Evolutionary conservation across 306 rosid species (phyloP).

Genomic region (Hippophae tibetana): DNA sequence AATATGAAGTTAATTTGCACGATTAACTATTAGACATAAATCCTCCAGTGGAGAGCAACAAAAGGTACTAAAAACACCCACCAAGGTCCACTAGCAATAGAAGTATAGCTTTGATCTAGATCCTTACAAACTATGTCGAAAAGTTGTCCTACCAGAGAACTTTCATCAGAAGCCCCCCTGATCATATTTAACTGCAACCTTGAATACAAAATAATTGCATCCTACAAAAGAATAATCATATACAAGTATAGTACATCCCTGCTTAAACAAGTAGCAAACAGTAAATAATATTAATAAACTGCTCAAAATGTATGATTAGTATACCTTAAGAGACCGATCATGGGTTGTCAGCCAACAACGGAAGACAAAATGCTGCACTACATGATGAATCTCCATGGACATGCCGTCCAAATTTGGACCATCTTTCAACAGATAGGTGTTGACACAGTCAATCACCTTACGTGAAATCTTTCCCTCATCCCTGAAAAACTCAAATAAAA

Average conservation of each 20-base stretch:
- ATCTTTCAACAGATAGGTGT: conserved; percentile 72
- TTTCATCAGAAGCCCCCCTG: conserved; percentile 53
- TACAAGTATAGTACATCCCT: conserved; percentile 1
- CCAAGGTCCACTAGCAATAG: conserved; percentile 46
- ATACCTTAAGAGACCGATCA: conserved; percentile 84
- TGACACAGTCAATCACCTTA: conserved; percentile 80
- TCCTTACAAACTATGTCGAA: conserved; percentile 80
- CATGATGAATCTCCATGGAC: conserved; percentile 60
- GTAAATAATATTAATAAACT: conserved; percentile 12
- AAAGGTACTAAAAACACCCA: conserved; percentile 22
- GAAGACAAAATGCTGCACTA: conserved; percentile 66
- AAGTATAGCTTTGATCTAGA: conserved; percentile 66
- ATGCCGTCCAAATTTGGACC: conserved; percentile 73
- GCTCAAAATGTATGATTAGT: conserved; percentile 14
- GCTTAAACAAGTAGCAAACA: not conserved
- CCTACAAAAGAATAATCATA: conserved; percentile 40
- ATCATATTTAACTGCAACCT: conserved; percentile 63
- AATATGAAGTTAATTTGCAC: conserved; percentile 16
- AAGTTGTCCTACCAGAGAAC: conserved; percentile 61
- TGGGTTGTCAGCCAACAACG: conserved; percentile 78
- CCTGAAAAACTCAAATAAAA: conserved; percentile 38
- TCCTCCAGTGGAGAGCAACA: conserved; percentile 14
- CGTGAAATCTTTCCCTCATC: conserved; percentile 84
- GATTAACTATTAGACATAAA: conserved; percentile 12
- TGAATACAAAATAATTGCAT: conserved; percentile 63